Evolutionary conservation across 2,329 filamentous ascomycete species (phyloP), one percentile per base, ranked within the genome.

Genomic region (Dactylonectria macrodidyma): DNA sequence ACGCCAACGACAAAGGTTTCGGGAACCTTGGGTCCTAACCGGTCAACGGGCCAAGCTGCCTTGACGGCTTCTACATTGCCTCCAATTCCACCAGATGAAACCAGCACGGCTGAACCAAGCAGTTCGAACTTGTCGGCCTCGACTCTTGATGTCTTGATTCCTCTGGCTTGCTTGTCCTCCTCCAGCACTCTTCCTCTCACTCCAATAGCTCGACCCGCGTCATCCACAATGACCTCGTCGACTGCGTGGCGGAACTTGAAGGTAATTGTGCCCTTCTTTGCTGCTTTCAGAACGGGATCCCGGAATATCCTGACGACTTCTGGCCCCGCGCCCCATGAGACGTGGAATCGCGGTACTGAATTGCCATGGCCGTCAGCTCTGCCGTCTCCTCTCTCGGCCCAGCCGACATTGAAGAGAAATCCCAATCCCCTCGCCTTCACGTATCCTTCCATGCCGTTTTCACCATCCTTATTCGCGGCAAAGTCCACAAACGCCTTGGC

Each of bases 401-500:
- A 91, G 30, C 86, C 87, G 2, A 90, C 88, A 63, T 84, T 88
- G 56, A 82, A 74, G 36, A 89, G 62, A 68, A 90, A 90, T 0
- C 84, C 81, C 19, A 89, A 72, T 1, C 89, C 89, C 6, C 82
- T 79, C 0, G 78, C 83, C 72, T 86, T 87, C 68, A 90, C 82
- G 66, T 91, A 91, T 26, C 71, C 67, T 79, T 90, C 88, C 83
- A 91, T 85, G 71, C 86, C 87, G 73, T 88, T 86, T 7, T 64
- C 65, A 26, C 65, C 65, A 26, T 67, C 65, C 22, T 67, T 67
- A 2, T 55, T 59, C 2, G 86, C 78, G 1, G 89, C 88, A 75
- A 91, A 91, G 78, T 90, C 80, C 60, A 91, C 88, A 78, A 90
- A 91, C 0, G 89, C 89, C 75, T 89, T 84, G n/a, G 89, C 89